These are phyloP conservation scores for Bombardia bombarda DNA, from an alignment of 495 filamentous ascomycete genomes.

Conservation along the genomic window DNA sequence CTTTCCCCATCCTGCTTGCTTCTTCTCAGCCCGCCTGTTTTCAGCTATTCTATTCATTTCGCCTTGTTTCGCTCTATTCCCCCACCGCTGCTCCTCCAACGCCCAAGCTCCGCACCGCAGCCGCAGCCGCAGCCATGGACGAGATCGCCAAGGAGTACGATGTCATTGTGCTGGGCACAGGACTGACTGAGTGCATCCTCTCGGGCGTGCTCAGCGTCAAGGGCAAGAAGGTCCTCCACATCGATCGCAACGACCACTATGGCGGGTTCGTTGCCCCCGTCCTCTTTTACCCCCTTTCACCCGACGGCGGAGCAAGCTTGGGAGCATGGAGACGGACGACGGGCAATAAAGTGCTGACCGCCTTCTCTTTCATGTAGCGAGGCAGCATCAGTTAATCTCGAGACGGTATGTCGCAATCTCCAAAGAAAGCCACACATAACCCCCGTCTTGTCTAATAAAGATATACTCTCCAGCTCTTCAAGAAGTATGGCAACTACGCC, in stretches of 20 bases:
- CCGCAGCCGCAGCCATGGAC: slow-evolving; percentile 36
- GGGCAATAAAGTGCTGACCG: slow-evolving; percentile 15
- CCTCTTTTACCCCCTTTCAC: slow-evolving; percentile 6
- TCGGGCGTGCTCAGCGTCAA: slow-evolving; percentile 97
- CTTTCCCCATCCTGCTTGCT: too few species aligned
- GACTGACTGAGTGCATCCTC: slow-evolving; percentile 96
- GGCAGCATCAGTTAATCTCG: slow-evolving; percentile 89
- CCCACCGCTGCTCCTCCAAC: background rate
- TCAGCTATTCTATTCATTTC: background rate
- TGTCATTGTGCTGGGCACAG: slow-evolving; percentile 95
- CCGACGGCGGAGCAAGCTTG: too few species aligned
- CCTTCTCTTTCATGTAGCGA: slow-evolving; percentile 50
- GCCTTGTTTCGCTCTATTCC: background rate
- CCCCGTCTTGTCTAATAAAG: slow-evolving; percentile 1
- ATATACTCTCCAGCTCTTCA: slow-evolving; percentile 62
- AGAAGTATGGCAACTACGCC: slow-evolving; percentile 79
- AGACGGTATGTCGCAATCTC: too few species aligned
- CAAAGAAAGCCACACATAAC: slow-evolving; percentile 18
- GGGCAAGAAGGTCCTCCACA: slow-evolving; percentile 97
- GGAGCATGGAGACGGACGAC: too few species aligned
- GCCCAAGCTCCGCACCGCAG: background rate
- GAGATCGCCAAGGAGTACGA: slow-evolving; percentile 97
- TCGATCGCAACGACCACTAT: slow-evolving; percentile 98
- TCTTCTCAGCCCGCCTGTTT: background rate
- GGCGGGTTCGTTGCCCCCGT: slow-evolving; percentile 64